phyloP scores from a whole-genome alignment of 345 rosid species.

The Pistacia vera region DNA sequence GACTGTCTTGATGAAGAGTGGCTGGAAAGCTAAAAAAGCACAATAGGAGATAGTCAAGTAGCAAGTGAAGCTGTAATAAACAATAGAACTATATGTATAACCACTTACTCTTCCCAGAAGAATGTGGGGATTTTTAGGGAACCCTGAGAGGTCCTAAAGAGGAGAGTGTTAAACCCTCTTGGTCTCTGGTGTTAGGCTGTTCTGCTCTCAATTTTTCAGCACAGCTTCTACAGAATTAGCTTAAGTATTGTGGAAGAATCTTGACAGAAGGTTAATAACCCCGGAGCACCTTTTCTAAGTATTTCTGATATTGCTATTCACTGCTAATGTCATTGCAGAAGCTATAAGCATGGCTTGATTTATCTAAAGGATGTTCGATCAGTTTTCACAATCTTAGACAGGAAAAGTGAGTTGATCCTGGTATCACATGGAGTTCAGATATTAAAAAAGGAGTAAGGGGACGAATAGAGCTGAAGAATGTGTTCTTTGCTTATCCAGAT shows the following conservation, averaged over 20 bases:
- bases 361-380: slow-evolving; percentile 57
- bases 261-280: slow-evolving; percentile 33
- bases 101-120: slow-evolving; percentile 75
- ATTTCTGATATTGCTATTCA: slow-evolving; percentile 52
- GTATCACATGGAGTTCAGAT: slow-evolving; percentile 27
- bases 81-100: slow-evolving; percentile 58
- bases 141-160: slow-evolving; percentile 60
- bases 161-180: slow-evolving; percentile 54
- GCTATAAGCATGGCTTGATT: slow-evolving; percentile 75
- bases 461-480: slow-evolving; percentile 50
- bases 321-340: slow-evolving; percentile 67
- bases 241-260: slow-evolving; percentile 69
- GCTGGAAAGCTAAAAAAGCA: slow-evolving; percentile 63
- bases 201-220: slow-evolving; percentile 61
- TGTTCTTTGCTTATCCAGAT: slow-evolving; percentile 61
- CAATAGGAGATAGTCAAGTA: slow-evolving; percentile 70
- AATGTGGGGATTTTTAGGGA: slow-evolving; percentile 49
- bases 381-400: slow-evolving; percentile 53
- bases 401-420: slow-evolving; percentile 60
- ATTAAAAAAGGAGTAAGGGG: slow-evolving; percentile 42
- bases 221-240: slow-evolving; percentile 60
- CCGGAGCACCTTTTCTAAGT: slow-evolving; percentile 60
- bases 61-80: slow-evolving; percentile 69
- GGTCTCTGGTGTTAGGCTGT: slow-evolving; percentile 60
- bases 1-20: slow-evolving; percentile 56